Evolutionary conservation across 2,329 filamentous ascomycete species (phyloP).

Genomic region (Camillea tinctor): DNA sequence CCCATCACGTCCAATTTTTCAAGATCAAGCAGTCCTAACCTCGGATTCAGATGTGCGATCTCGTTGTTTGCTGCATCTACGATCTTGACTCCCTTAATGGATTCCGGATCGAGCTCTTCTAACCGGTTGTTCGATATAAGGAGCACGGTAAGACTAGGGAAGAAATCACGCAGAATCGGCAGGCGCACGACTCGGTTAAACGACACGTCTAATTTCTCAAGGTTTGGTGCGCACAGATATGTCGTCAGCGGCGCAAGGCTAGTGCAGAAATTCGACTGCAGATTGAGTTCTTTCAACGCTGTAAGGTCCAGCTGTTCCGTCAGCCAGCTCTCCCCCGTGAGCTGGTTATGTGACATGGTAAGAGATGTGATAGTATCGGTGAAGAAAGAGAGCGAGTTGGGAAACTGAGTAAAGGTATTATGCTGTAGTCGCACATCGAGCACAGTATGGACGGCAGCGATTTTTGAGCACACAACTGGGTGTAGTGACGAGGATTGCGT

Average conservation of each 20-base stretch:
- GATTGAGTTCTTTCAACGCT: slow-evolving; percentile 71
- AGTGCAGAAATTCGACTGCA: slow-evolving; percentile 72
- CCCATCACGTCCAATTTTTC: slow-evolving; percentile 74
- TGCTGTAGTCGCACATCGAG: slow-evolving; percentile 68
- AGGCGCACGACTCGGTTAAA: slow-evolving; percentile 76
- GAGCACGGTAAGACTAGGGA: slow-evolving; percentile 69
- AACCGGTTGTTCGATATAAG: slow-evolving; percentile 79
- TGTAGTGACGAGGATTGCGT: slow-evolving; percentile 62
- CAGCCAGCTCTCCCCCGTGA: slow-evolving; percentile 65
- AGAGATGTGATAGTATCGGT: slow-evolving; percentile 68
- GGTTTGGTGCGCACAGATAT: slow-evolving; percentile 68
- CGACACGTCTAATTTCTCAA: slow-evolving; percentile 78
- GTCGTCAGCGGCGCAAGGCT: slow-evolving; percentile 64
- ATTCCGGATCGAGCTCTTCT: slow-evolving; percentile 67
- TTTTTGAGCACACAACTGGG: slow-evolving; percentile 54
- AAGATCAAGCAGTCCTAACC: slow-evolving; percentile 70
- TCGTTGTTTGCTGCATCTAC: slow-evolving; percentile 85
- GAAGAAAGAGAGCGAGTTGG: slow-evolving; percentile 69
- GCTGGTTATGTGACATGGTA: slow-evolving; percentile 72
- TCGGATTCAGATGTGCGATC: slow-evolving; percentile 76
- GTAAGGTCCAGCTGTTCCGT: slow-evolving; percentile 67
- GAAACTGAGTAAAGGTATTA: slow-evolving; percentile 71
- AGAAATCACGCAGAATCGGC: slow-evolving; percentile 63
- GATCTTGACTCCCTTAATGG: slow-evolving; percentile 70
- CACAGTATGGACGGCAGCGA: slow-evolving; percentile 52